These are phyloP conservation scores for Fusarium sp. DNA, from an alignment of 2,329 filamentous ascomycete genomes.

Conservation along the genomic window DNA sequence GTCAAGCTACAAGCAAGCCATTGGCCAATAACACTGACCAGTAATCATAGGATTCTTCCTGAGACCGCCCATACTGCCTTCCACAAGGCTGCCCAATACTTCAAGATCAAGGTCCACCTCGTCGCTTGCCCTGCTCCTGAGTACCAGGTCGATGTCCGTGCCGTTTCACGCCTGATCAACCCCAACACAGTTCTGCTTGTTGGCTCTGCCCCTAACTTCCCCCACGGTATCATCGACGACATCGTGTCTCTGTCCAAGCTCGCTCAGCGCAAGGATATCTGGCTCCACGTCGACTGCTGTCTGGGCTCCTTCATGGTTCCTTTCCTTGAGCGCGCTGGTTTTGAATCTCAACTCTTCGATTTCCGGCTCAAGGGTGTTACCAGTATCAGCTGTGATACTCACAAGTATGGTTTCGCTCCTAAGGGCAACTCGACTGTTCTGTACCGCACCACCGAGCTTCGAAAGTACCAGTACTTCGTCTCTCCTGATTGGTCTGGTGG, in stretches of 20 bases:
- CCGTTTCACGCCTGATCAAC: slow-evolving; percentile 88
- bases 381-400: slow-evolving; percentile 95
- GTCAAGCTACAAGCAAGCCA: slow-evolving; percentile 46
- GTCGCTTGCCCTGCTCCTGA: slow-evolving; percentile 87
- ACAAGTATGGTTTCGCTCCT: slow-evolving; percentile 98
- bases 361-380: slow-evolving; percentile 95
- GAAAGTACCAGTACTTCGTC: slow-evolving; percentile 96
- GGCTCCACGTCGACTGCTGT: slow-evolving; percentile 97
- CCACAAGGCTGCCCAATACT: slow-evolving; percentile 94
- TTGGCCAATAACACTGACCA: slow-evolving; percentile 25
- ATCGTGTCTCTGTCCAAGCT: slow-evolving; percentile 87
- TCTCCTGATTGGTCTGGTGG: slow-evolving; percentile 95
- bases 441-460: slow-evolving; percentile 83
- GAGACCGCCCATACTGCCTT: slow-evolving; percentile 97
- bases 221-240: slow-evolving; percentile 97
- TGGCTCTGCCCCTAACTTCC: slow-evolving; percentile 96
- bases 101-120: slow-evolving; percentile 93
- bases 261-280: slow-evolving; percentile 82
- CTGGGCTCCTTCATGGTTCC: slow-evolving; percentile 95
- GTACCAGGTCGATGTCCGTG: slow-evolving; percentile 85
- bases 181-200: slow-evolving; percentile 94
- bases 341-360: slow-evolving; percentile 89
- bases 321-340: slow-evolving; percentile 92
- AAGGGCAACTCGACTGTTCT: slow-evolving; percentile 96
- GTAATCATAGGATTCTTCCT: slow-evolving; percentile 81